phyloP scores from a whole-genome alignment of 495 filamentous ascomycete species.

The Xylaria longipes region DNA sequence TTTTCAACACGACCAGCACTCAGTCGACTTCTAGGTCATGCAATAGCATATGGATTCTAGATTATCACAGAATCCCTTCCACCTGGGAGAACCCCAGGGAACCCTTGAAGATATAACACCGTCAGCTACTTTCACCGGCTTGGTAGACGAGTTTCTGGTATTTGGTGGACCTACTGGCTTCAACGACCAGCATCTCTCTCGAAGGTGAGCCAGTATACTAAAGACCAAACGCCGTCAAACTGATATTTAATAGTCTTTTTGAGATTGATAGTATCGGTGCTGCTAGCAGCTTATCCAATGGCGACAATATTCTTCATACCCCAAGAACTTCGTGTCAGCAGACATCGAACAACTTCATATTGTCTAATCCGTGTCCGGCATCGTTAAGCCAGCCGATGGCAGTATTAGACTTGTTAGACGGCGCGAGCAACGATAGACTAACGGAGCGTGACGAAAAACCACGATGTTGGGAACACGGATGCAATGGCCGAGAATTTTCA shows the following conservation, averaged over 20 bases:
- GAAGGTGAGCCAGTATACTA: not conserved
- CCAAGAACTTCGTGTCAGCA: not conserved
- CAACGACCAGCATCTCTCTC: conserved; percentile 9
- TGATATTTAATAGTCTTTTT: conserved; percentile 8
- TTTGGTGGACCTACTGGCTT: conserved; percentile 10
- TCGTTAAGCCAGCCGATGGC: conserved; percentile 11
- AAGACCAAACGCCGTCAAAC: not conserved
- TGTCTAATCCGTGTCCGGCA: not conserved
- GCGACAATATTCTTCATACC: not conserved
- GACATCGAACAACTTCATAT: conserved; percentile 9
- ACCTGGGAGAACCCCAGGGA: not conserved
- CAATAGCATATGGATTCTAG: conserved; percentile 15
- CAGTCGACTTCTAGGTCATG: not conserved
- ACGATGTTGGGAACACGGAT: conserved; percentile 96
- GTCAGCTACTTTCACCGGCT: conserved; percentile 10
- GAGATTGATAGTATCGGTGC: conserved; percentile 1
- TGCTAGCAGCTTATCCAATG: not conserved
- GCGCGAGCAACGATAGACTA: conserved; percentile 18
- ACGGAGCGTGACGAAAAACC: conserved; percentile 59
- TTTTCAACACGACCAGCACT: not conserved
- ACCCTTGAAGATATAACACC: not conserved
- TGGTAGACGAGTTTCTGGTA: conserved; percentile 11
- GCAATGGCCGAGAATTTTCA: conserved; percentile 93
- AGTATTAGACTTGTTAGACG: conserved; percentile 5
- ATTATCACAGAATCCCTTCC: conserved; percentile 6